Percentiles rank a stretch among this genome's conserved stretches.
These are phyloP conservation scores for Talaromyces borbonicus DNA, from an alignment of 495 filamentous ascomycete genomes.

Conservation along the genomic window DNA sequence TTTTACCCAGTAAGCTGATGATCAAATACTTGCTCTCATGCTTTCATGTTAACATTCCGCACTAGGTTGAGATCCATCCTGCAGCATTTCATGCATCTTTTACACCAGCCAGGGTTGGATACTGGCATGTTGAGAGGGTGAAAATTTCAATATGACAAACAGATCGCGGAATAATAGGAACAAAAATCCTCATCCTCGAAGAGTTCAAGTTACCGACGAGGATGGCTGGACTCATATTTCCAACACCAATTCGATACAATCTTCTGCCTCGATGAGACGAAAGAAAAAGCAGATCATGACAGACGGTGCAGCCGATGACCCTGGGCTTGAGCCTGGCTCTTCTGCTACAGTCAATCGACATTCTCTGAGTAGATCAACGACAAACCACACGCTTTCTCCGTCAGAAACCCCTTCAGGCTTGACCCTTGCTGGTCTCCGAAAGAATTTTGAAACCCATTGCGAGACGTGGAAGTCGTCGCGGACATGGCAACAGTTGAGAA, in stretches of 20 bases:
- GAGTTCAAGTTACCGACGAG: conserved; percentile 34
- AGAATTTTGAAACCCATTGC: conserved; percentile 21
- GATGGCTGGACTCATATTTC: conserved; percentile 49
- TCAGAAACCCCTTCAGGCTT: conserved; percentile 24
- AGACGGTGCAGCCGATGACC: conserved; percentile 5
- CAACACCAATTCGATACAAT: conserved; percentile 15
- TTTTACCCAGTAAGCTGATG: too few species aligned
- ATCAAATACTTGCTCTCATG: too few species aligned
- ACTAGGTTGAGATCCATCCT: too few species aligned
- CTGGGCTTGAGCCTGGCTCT: too few species aligned
- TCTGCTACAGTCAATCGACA: too few species aligned
- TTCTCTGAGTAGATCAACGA: too few species aligned
- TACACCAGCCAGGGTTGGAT: too few species aligned
- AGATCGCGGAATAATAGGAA: conserved; percentile 31
- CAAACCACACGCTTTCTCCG: conserved; percentile 8
- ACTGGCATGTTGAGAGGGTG: too few species aligned
- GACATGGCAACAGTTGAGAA: conserved; percentile 16
- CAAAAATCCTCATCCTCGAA: conserved; percentile 17
- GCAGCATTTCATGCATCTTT: too few species aligned
- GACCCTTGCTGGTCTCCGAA: conserved; percentile 28
- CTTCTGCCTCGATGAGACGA: conserved; percentile 16
- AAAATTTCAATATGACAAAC: conserved; percentile 33
- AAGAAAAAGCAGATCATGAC: conserved; percentile 4
- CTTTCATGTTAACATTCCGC: too few species aligned
- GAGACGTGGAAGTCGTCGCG: conserved; percentile 22